phyloP scores from a whole-genome alignment of 2,329 filamentous ascomycete species.

The Fusarium bulbicola region DNA sequence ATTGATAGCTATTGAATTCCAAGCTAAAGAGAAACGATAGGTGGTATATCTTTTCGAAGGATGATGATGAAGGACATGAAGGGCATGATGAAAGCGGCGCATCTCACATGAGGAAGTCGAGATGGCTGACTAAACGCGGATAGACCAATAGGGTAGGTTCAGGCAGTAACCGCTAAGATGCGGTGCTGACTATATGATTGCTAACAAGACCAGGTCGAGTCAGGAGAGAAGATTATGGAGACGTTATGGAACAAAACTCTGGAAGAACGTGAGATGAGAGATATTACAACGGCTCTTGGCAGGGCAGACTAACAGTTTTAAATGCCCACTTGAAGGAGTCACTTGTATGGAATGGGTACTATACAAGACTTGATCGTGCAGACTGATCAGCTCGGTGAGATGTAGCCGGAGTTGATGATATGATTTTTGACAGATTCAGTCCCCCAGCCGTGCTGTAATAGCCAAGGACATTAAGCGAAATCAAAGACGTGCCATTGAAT shows the following conservation, averaged over 20 bases:
- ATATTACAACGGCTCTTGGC: neutral
- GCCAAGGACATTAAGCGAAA: neutral
- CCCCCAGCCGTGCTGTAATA: neutral
- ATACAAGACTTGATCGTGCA: neutral
- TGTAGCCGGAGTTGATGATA: neutral
- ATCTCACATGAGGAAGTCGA: neutral
- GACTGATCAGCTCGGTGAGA: neutral
- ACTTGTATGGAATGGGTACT: neutral
- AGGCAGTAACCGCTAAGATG: neutral
- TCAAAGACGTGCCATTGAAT: neutral
- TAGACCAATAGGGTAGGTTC: neutral
- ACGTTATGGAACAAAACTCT: neutral
- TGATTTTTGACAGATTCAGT: neutral
- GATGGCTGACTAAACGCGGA: neutral
- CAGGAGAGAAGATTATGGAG: neutral
- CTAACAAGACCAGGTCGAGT: neutral
- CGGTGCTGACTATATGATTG: neutral
- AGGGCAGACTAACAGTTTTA: neutral
- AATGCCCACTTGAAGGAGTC: neutral
- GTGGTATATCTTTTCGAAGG: rapidly evolving
- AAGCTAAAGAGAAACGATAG: rapidly evolving
- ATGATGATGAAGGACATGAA: neutral
- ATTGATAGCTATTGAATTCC: too few species aligned
- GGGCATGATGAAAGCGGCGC: neutral
- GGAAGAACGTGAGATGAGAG: neutral